Evolutionary conservation across 352 stramenopile species (phyloP).

Genomic region (Phytophthora pseudosyringae): DNA sequence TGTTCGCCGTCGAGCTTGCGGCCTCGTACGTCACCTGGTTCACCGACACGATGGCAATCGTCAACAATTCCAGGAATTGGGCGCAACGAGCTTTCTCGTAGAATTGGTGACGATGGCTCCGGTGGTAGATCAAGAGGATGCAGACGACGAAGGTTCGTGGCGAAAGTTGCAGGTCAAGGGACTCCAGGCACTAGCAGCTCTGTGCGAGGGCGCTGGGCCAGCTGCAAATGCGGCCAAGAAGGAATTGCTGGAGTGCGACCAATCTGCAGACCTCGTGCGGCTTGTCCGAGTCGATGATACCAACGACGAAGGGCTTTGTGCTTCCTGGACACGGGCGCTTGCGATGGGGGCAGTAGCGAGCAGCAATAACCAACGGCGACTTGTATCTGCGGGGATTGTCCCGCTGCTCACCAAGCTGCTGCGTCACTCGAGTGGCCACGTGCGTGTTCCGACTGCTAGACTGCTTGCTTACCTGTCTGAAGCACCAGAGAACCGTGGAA

Average conservation of each 20-base stretch:
- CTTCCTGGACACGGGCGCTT: constrained; percentile 55
- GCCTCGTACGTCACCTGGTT: constrained; percentile 62
- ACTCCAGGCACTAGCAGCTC: constrained; percentile 55
- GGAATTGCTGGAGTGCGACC: constrained; percentile 63
- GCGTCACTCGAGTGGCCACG: constrained; percentile 17
- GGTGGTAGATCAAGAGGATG: background rate
- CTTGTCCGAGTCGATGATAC: constrained; percentile 32
- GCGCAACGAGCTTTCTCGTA: constrained; percentile 46
- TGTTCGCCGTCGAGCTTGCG: constrained; percentile 43
- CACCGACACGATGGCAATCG: constrained; percentile 52
- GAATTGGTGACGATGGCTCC: constrained; percentile 27
- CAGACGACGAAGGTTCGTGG: background rate
- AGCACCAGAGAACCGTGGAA: constrained; percentile 50
- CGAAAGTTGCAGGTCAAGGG: constrained; percentile 57
- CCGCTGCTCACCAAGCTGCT: constrained; percentile 48
- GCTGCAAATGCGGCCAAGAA: constrained; percentile 57
- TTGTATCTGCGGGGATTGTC: constrained; percentile 47
- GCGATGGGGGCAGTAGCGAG: constrained; percentile 49
- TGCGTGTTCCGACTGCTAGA: constrained; percentile 44
- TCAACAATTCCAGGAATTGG: constrained; percentile 59
- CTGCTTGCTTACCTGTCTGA: constrained; percentile 58
- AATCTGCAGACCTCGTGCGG: constrained; percentile 42
- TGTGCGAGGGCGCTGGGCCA: constrained; percentile 42
- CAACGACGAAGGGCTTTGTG: constrained; percentile 41
- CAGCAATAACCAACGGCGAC: constrained; percentile 56